A percentile compares a stretch with the other conserved stretches of the same genome.
Evolutionary conservation across 306 rosid species (phyloP).

Genomic region (Quillaja saponaria): DNA sequence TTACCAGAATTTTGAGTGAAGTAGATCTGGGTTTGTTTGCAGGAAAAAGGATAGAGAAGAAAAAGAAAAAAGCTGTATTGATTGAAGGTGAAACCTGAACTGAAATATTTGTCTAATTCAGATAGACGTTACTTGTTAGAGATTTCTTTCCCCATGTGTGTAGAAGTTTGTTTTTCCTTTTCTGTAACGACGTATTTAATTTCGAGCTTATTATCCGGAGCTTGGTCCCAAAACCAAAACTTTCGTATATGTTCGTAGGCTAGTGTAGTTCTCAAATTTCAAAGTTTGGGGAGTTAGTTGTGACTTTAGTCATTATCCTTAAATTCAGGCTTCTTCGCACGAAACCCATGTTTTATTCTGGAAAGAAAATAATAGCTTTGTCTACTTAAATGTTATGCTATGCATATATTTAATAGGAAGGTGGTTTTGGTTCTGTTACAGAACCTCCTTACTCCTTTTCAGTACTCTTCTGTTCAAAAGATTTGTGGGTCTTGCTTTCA

Average conservation of each 20-base stretch:
- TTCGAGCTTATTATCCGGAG: conserved; percentile 26
- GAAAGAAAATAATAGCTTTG: conserved; percentile 23
- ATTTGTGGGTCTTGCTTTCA: conserved; percentile 42
- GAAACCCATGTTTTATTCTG: conserved; percentile 42
- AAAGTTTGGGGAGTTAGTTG: conserved; percentile 32
- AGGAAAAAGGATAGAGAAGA: not conserved
- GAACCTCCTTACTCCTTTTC: conserved; percentile 28
- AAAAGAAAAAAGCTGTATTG: conserved; percentile 19
- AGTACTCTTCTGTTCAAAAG: conserved; percentile 17
- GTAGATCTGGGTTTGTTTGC: conserved; percentile 50
- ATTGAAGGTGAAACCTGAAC: conserved; percentile 35
- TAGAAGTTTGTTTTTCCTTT: conserved; percentile 34
- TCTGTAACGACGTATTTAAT: conserved; percentile 33
- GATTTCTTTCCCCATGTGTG: conserved; percentile 34
- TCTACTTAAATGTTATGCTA: conserved; percentile 35
- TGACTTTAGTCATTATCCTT: conserved; percentile 32
- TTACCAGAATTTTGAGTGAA: conserved; percentile 30
- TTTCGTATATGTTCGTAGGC: conserved; percentile 32
- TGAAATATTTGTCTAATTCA: conserved; percentile 5
- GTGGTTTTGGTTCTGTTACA: conserved; percentile 33
- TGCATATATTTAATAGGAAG: conserved; percentile 24
- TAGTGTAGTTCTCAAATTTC: conserved; percentile 35
- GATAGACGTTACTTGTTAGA: conserved; percentile 31
- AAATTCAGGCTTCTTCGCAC: conserved; percentile 30
- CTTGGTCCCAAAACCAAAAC: conserved; percentile 39